Percentiles rank a stretch among this genome's conserved stretches.
Conservation (phyloP, 768 basidiomycete species). For the Phaffia tasmanica region DNA sequence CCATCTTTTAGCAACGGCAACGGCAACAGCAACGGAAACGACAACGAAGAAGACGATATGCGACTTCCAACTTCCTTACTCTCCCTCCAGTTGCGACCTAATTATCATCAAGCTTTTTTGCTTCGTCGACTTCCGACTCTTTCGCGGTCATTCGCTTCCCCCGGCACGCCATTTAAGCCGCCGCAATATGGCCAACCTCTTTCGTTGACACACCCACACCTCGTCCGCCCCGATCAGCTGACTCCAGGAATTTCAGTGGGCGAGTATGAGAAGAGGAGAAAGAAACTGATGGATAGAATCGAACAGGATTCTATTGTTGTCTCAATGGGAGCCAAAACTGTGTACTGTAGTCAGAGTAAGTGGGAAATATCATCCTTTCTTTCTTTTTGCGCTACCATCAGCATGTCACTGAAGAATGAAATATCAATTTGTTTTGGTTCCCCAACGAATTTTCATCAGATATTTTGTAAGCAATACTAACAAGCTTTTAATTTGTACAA, state of each 20-base stretch:
- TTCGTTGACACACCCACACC: constrained; percentile 66
- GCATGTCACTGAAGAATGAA: neutral
- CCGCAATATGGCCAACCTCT: constrained; percentile 70
- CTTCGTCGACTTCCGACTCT: too few species aligned
- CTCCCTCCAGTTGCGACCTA: too few species aligned
- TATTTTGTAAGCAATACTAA: constrained; percentile 56
- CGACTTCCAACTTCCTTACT: too few species aligned
- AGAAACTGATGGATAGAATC: constrained; percentile 58
- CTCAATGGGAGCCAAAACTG: constrained; percentile 63
- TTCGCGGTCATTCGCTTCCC: too few species aligned
- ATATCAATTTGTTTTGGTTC: constrained; percentile 2
- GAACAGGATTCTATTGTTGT: constrained; percentile 65
- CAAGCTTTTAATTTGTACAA: neutral
- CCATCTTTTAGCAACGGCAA: too few species aligned
- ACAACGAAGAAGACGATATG: too few species aligned
- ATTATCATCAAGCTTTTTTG: too few species aligned
- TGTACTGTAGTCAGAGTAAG: constrained; percentile 66
- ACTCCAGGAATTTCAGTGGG: constrained; percentile 67
- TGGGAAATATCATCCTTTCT: neutral
- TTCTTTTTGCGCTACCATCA: neutral
- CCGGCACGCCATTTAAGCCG: constrained; percentile 45
- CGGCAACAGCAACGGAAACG: too few species aligned
- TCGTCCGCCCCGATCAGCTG: constrained; percentile 57
- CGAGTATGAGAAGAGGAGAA: constrained; percentile 67
- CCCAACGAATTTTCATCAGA: constrained; percentile 39